Evolutionary conservation across 1,139 yeast genomes (phyloP), one percentile per base, ranked within the genome.

Genomic region (Candida sp.): DNA sequence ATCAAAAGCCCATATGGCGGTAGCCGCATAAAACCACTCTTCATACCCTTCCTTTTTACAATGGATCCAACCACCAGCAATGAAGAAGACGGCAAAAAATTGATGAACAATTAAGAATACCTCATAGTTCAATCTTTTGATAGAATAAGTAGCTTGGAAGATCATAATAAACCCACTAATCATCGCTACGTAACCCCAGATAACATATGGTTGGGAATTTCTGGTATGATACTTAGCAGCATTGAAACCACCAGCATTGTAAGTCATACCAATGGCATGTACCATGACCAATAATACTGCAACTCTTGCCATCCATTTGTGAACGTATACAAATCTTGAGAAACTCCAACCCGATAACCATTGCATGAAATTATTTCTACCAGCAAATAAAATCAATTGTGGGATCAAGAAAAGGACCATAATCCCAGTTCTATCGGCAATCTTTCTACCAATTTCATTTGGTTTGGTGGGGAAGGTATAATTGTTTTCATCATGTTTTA

Each of bases 341-440:
- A 75, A 76, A 22, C 78, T 70, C 84, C 89, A 82, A 36, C 89
- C 87, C 3, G 89, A 81, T 36, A 81, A 40, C 70, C 77, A 73
- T 50, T 80, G 79, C 54, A 86, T 61, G 42, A 85, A 63, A 57
- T 85, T 86, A 59, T 86, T 86, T 65, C 88, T 70, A 15, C 87
- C 86, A 8, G 83, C 81, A 57, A 83, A 81, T 37, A 82, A 60
- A 21, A 81, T 64, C 37, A 79, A 55, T 5, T 76, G 45, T 5
- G 89, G 88, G 43, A 79, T 60, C 45, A 76, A 66, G 43, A 72
- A 70, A 40, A 73, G 56, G 4, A 76, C 67, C 45, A 80, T 55
- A 19, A 77, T 59, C 22, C 85, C 88, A 2, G 84, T 60, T 60
- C 95, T 71, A 54, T 81, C 85, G 37, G 82, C 87, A 35, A 79